Conservation (phyloP, 805 yeast species). For the Yamadazyma olivae region DNA sequence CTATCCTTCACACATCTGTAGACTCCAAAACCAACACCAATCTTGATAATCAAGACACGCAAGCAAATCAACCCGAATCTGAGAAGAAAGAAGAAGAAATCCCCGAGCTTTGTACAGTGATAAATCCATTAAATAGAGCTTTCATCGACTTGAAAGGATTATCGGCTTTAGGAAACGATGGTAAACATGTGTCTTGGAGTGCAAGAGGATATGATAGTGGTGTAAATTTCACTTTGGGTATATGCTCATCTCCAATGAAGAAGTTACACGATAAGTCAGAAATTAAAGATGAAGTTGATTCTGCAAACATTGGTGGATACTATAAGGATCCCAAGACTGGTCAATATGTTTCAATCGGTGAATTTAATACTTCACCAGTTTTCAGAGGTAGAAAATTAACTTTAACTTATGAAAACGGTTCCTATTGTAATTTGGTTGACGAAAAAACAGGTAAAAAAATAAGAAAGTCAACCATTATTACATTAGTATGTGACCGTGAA, state of each 20-base stretch:
- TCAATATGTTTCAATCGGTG: conserved; percentile 48
- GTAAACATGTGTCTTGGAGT: conserved; percentile 53
- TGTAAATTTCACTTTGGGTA: conserved; percentile 60
- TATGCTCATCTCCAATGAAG: conserved; percentile 45
- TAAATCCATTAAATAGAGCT: conserved; percentile 41
- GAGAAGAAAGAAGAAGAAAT: conserved; percentile 2
- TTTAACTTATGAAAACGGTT: conserved; percentile 69
- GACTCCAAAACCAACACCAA: no score
- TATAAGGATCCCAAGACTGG: conserved; percentile 36
- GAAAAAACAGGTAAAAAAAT: conserved; percentile 41
- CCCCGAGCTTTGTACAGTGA: conserved; percentile 36
- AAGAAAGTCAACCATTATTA: conserved; percentile 61
- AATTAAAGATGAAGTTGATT: conserved; percentile 40
- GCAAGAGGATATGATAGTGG: conserved; percentile 71
- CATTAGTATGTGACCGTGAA: conserved; percentile 79
- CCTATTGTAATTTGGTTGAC: conserved; percentile 46
- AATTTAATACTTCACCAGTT: conserved; percentile 55
- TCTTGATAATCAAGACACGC: no score
- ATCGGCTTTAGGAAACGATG: conserved; percentile 45
- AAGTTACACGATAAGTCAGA: conserved; percentile 38
- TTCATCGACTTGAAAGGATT: conserved; percentile 52
- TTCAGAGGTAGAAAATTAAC: conserved; percentile 72
- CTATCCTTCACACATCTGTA: no score
- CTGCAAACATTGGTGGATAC: conserved; percentile 41
- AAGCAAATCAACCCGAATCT: no score